phyloP scores from a whole-genome alignment of 148 eudicot species.

The Fagopyrum esculentum region DNA sequence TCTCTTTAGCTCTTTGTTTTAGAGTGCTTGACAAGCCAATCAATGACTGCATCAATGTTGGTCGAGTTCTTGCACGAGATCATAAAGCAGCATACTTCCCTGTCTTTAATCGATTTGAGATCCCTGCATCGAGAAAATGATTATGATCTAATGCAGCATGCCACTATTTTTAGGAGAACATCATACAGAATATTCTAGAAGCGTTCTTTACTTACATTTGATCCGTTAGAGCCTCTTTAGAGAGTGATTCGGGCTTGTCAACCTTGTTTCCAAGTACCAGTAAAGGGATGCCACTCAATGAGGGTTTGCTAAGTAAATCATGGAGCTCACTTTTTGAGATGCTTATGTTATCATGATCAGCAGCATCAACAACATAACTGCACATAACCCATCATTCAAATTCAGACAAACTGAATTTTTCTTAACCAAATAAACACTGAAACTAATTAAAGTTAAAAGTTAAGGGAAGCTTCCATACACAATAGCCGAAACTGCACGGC shows the following conservation, averaged over 20 bases:
- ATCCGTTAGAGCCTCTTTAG: constrained; percentile 71
- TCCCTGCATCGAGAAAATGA: constrained; percentile 40
- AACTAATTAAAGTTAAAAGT: background rate
- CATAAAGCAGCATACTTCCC: constrained; percentile 99
- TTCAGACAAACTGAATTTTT: background rate
- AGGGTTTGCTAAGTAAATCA: constrained; percentile 79
- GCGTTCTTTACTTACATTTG: constrained; percentile 52
- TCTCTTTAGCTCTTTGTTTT: constrained; percentile 67
- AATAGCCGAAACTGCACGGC: constrained; percentile 98
- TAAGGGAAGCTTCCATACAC: constrained; percentile 50
- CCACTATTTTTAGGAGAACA: background rate
- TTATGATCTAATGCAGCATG: background rate
- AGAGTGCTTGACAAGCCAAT: constrained; percentile 98
- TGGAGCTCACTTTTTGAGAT: constrained; percentile 89
- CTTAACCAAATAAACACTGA: background rate
- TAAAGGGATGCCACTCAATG: constrained; percentile 83
- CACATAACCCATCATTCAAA: constrained; percentile 19
- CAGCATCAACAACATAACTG: constrained; percentile 98
- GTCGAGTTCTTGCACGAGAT: constrained; percentile 99
- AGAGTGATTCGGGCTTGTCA: constrained; percentile 75
- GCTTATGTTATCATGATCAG: constrained; percentile 86
- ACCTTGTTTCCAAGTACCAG: constrained; percentile 94
- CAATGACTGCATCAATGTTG: constrained; percentile 85
- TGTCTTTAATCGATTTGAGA: constrained; percentile 71
- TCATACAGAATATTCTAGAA: background rate